Conservation (phyloP, 2,329 filamentous ascomycete genomes). For the Epichloe gansuensis region DNA sequence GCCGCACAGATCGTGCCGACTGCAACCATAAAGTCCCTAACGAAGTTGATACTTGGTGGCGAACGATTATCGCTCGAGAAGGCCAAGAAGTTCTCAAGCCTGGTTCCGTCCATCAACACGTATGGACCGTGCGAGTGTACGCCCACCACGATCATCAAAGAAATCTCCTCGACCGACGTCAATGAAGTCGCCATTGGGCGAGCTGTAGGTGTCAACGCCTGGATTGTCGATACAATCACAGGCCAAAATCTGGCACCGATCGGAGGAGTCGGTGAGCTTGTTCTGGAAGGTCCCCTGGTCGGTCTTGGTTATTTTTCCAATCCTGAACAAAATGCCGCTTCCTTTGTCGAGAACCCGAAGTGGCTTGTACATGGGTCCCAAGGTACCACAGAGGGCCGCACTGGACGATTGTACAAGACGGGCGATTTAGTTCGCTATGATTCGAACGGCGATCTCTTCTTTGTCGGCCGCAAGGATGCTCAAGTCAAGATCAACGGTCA, state of each 20-base stretch:
- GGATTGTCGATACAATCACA: conserved; percentile 17
- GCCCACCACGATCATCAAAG: not conserved
- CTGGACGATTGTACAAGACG: conserved; percentile 19
- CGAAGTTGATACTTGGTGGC: conserved; percentile 1
- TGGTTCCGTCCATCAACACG: not conserved
- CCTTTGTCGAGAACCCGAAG: conserved; percentile 28
- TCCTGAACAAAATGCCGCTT: conserved; percentile 26
- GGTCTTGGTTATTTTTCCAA: conserved; percentile 29
- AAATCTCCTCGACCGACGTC: not conserved
- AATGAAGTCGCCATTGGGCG: not conserved
- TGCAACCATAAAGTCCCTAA: not conserved
- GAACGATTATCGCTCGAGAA: not conserved
- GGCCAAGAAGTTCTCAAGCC: not conserved
- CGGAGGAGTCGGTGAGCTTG: conserved; percentile 20
- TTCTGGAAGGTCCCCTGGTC: conserved; percentile 30
- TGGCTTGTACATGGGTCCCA: conserved; percentile 24
- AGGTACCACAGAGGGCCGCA: too few relatives aligned
- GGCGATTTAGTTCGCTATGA: conserved; percentile 20
- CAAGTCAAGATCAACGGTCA: conserved; percentile 41
- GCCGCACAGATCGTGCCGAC: not conserved
- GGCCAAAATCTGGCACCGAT: conserved; percentile 13
- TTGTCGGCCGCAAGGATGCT: conserved; percentile 29
- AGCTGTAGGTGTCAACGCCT: conserved; percentile 8
- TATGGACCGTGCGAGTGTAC: conserved; percentile 14
- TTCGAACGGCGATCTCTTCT: conserved; percentile 17